These are phyloP conservation scores for Lactarius vividus DNA, from an alignment of 768 basidiomycete genomes.

Conservation along the genomic window DNA sequence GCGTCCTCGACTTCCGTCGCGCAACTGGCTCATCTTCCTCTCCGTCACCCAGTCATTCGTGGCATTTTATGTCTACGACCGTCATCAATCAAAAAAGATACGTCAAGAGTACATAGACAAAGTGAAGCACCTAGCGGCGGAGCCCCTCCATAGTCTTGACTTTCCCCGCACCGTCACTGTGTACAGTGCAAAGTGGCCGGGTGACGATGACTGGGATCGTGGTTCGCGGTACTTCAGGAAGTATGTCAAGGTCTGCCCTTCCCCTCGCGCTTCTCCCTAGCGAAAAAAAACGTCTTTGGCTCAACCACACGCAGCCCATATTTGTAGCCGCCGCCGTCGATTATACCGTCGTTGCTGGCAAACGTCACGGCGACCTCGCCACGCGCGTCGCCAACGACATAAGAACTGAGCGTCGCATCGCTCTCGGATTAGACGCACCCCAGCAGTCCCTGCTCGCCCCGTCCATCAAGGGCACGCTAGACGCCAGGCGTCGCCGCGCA, in stretches of 20 bases:
- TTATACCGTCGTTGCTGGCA: constrained; percentile 79
- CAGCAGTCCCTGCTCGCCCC: constrained; percentile 43
- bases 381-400: constrained; percentile 71
- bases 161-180: constrained; percentile 79
- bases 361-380: constrained; percentile 84
- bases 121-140: constrained; percentile 75
- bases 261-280: constrained; percentile 16
- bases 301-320: constrained; percentile 60
- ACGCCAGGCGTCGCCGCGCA: constrained; percentile 53
- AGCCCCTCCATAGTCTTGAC: constrained; percentile 60
- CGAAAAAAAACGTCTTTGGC: constrained; percentile 17
- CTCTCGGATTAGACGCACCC: constrained; percentile 60
- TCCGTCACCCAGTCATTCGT: constrained; percentile 66
- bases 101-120: constrained; percentile 74
- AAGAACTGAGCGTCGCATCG: constrained; percentile 63
- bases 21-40: constrained; percentile 94
- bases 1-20: constrained; percentile 81
- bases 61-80: constrained; percentile 84
- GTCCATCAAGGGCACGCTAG: constrained; percentile 52
- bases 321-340: constrained; percentile 93
- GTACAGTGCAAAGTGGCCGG: constrained; percentile 89
- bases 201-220: constrained; percentile 88
- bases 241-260: constrained; percentile 84
- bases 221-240: constrained; percentile 88
- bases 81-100: constrained; percentile 73